Evolutionary conservation across 768 basidiomycete genomes (phyloP).

Genomic region (Grammothele lineata): DNA sequence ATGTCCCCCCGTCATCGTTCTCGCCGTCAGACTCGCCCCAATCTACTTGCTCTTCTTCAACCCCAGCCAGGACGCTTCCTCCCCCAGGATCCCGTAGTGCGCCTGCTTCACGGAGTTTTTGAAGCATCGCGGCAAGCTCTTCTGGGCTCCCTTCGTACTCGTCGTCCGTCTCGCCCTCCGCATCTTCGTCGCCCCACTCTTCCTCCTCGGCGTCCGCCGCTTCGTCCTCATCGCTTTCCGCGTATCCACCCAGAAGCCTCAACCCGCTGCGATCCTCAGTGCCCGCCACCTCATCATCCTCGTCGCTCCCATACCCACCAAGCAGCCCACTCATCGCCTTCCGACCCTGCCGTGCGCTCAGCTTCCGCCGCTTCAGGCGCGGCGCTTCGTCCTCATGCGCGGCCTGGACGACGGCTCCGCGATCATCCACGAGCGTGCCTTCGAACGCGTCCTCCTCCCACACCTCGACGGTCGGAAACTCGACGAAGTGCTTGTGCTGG

Average conservation of each 20-base stretch:
- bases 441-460: conserved; percentile 60
- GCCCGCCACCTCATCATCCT: conserved; percentile 30
- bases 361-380: conserved; percentile 50
- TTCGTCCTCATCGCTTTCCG: conserved; percentile 40
- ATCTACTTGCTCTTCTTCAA: conserved; percentile 44
- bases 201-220: conserved; percentile 19
- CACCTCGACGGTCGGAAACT: conserved; percentile 81
- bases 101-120: conserved; percentile 37
- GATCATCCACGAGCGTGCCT: conserved; percentile 53
- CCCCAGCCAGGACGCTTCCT: conserved; percentile 14
- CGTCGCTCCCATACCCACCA: conserved; percentile 56
- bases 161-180: conserved; percentile 26
- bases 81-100: conserved; percentile 20
- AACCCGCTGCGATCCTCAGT: conserved; percentile 32
- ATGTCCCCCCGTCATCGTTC: conserved; percentile 19
- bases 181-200: conserved; percentile 33
- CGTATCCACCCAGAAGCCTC: conserved; percentile 40
- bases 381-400: conserved; percentile 28
- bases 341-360: conserved; percentile 48
- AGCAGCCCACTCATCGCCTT: conserved; percentile 54
- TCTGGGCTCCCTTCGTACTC: conserved; percentile 32
- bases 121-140: conserved; percentile 38
- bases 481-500: conserved; percentile 64
- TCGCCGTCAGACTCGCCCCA: conserved; percentile 46
- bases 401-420: conserved; percentile 38